Base-by-base conservation (phyloP, 1,284 basidiomycete species). In the Cryptococcus sp. region DNA sequence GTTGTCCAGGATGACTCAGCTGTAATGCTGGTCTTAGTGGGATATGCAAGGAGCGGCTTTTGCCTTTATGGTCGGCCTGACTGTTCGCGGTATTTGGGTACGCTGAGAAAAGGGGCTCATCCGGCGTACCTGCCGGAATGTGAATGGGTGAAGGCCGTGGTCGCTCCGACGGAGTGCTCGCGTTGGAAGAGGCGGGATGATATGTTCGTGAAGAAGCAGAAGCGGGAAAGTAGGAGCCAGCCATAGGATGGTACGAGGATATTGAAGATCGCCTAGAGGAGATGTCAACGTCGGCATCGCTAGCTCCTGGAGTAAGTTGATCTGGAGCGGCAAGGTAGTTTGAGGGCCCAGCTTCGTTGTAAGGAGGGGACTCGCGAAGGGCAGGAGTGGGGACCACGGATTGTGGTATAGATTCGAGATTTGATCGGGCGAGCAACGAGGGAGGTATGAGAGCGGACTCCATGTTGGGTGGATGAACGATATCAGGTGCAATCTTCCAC, bases 91-190 rank as follows among this genome's bases (percentile, higher is more conserved):
- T 51, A 40, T 62, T 55, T 23, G 73, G 70, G 48, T 73, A 75
- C 11, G 69, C 59, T 2, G 70, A 73, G 60, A 75, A 75, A 11
- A 71, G 53, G 0, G 73, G 73, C 10, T 72, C 64, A 34, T 72
- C 69, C 2, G 63, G 66, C 1, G 68, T 68, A 10, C 54, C 62
- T 0, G 50, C 37, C 3, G 72, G 72, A 7, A 74, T 73, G 16
- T 50, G 58, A n/a, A 74, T 53, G 4, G 64, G 52, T 23, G 65
- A 43, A 4, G 66, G 64, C 3, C 59, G 58, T 7, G 64, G 65
- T 43, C 69, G 52, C 19, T 67, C 64, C 11, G 55, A 52, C 13
- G 70, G 64, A 25, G 69, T 66, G 25, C 50, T 54, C 1, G 54
- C 45, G 8, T 62, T 58, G 2, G 66, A 62, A 11, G 65, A 51